Evolutionary conservation across 2,329 filamentous ascomycete species (phyloP).

Genomic region (Aphanoascus verrucosus): DNA sequence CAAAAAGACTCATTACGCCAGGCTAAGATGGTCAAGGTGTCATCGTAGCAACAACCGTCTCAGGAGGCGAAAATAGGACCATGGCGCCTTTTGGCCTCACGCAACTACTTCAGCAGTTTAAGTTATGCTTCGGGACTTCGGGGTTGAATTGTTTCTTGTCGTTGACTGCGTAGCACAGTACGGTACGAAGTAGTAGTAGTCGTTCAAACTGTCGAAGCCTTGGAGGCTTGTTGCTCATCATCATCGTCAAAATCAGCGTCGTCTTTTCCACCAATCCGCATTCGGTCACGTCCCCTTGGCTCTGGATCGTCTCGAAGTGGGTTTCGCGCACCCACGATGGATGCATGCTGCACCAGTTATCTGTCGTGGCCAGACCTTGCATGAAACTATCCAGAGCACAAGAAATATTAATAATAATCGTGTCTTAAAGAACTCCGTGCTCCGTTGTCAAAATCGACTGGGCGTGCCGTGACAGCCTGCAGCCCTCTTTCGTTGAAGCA

Average conservation of each 20-base stretch:
- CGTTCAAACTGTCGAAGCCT: too few species aligned
- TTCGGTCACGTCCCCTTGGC: neutral
- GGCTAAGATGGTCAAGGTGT: neutral
- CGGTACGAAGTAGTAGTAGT: too few species aligned
- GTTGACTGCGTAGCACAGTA: too few species aligned
- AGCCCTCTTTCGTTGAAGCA: too few species aligned
- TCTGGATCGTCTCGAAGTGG: neutral
- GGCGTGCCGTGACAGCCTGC: neutral
- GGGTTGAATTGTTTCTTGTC: too few species aligned
- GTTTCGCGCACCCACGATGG: neutral
- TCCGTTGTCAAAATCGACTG: neutral
- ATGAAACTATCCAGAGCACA: neutral
- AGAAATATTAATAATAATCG: neutral
- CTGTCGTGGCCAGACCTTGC: neutral
- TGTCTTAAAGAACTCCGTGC: neutral
- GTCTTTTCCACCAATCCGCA: neutral
- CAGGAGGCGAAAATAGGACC: too few species aligned
- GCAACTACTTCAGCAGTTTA: too few species aligned
- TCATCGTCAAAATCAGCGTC: neutral
- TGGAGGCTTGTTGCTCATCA: neutral
- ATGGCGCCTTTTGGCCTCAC: too few species aligned
- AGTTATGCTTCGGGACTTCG: too few species aligned
- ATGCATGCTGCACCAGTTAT: neutral
- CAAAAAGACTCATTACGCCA: neutral
- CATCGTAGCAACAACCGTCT: neutral